Evolutionary conservation across 1,284 basidiomycete species (phyloP), one percentile per base, ranked within the genome.

Genomic region (Macrocystidia cucumis): DNA sequence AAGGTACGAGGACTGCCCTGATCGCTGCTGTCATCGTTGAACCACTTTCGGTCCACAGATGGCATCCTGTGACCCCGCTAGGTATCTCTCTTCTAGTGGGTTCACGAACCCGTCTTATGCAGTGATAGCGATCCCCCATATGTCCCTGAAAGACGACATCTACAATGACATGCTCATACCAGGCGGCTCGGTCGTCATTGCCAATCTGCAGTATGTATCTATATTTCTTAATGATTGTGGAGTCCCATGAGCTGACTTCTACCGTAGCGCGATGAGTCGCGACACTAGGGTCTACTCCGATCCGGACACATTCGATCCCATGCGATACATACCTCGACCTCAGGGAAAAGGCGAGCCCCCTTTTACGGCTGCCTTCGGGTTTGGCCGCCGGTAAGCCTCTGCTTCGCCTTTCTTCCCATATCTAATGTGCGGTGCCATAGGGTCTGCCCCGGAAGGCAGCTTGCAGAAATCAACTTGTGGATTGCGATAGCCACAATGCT

Each of bases 381-480:
- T 45, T 27, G 44, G 42, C 6, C 35, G 44, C 20, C 29, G 46
- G 40, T 42, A 24, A 3, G 25, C 32, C 4, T 6, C 9, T 35
- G 14, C 16, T 13, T 20, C 16, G 5, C 19, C 5, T 16, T 3
- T 14, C 13, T 3, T 11, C 18, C 14, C 11, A 25, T 5, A 13
- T 22, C 9, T 6, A 13, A 9, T 4, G 13, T 21, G 8, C 2
- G 20, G 9, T 1, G 26, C 3, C 21, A 47, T 41, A 18, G 40
- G 29, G 29, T 46, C 8, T 49, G 47, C 23, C 47, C 46, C 7
- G 47, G 47, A 4, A 40, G 40, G 5, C 14, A 41, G 12, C 32
- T 49, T 3, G 47, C 47, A 2, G 39, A 45, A 6, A 30, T 31
- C 5, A 46, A 38, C 28, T 5, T 47, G 8, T 49, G 47, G 47